A percentile compares a stretch with the other conserved stretches of the same genome.
Evolutionary conservation across 345 rosid genomes (phyloP).

Genomic region (Camelina hispida): DNA sequence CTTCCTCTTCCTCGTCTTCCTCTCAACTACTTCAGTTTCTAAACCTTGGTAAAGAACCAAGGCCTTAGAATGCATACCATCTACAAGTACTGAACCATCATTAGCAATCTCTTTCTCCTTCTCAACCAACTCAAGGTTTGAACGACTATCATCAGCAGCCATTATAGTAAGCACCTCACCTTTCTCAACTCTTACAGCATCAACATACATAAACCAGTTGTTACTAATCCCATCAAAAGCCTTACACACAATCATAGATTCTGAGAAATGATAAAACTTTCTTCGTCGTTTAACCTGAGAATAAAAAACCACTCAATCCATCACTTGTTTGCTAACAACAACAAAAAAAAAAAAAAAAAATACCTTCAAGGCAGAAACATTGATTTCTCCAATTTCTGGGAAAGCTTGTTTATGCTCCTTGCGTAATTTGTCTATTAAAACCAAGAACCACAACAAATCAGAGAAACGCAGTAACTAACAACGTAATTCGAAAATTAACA

Average conservation of each 20-base stretch:
- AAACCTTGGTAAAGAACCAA: constrained; percentile 27
- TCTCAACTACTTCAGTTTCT: constrained; percentile 29
- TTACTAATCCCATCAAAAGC: constrained; percentile 52
- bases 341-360: neutral
- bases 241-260: constrained; percentile 53
- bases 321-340: neutral
- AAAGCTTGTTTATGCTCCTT: constrained; percentile 15
- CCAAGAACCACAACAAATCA: neutral
- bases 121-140: constrained; percentile 29
- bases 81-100: neutral
- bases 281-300: constrained; percentile 49
- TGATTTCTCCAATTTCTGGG: constrained; percentile 22
- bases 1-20: constrained; percentile 36
- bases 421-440: constrained; percentile 10
- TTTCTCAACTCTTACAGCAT: constrained; percentile 48
- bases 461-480: neutral
- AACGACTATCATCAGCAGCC: constrained; percentile 25
- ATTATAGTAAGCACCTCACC: constrained; percentile 29
- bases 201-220: constrained; percentile 61
- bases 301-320: neutral
- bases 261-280: constrained; percentile 53
- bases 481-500: neutral
- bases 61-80: constrained; percentile 19
- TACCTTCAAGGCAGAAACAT: constrained; percentile 26
- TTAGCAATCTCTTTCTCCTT: constrained; percentile 21